Percentiles rank a stretch among this genome's conserved stretches.
Conservation (phyloP, 257 asterid species). For the Solanum habrochaites region DNA sequence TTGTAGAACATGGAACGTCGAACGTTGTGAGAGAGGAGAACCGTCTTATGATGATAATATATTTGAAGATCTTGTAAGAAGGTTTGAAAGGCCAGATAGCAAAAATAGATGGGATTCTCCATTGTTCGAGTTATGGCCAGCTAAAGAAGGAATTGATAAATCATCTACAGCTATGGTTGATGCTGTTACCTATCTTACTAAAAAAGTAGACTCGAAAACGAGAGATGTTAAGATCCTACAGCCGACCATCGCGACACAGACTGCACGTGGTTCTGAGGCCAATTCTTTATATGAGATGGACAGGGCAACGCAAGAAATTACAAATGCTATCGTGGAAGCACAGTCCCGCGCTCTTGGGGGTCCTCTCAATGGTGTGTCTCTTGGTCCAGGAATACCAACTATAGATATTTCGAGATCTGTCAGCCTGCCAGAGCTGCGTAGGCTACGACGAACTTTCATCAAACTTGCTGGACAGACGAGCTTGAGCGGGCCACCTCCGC, state of each 20-base stretch:
- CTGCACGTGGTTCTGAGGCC: conserved; percentile 44
- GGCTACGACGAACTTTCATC: conserved; percentile 73
- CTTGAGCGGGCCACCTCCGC: conserved; percentile 90
- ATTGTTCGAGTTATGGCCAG: conserved; percentile 66
- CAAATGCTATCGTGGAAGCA: conserved; percentile 63
- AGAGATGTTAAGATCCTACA: conserved; percentile 73
- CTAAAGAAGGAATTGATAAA: conserved; percentile 55
- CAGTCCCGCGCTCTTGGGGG: conserved; percentile 79
- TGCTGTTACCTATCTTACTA: conserved; percentile 68
- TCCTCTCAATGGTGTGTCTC: conserved; percentile 40
- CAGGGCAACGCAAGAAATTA: conserved; percentile 82
- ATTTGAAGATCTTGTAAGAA: conserved; percentile 67
- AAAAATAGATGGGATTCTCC: conserved; percentile 98
- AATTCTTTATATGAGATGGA: conserved; percentile 87
- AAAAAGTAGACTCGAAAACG: conserved; percentile 70
- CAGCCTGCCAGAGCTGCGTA: conserved; percentile 79
- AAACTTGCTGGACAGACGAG: conserved; percentile 82
- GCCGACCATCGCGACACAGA: conserved; percentile 93
- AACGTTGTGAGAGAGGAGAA: conserved; percentile 40
- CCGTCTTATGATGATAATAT: conserved; percentile 47
- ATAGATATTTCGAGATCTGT: conserved; percentile 57
- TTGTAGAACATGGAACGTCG: conserved; percentile 73
- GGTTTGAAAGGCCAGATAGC: conserved; percentile 93
- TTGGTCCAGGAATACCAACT: conserved; percentile 62
- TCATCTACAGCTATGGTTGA: conserved; percentile 54